Conservation (phyloP, 495 filamentous ascomycete genomes). For the Rhizodiscina lignyota region DNA sequence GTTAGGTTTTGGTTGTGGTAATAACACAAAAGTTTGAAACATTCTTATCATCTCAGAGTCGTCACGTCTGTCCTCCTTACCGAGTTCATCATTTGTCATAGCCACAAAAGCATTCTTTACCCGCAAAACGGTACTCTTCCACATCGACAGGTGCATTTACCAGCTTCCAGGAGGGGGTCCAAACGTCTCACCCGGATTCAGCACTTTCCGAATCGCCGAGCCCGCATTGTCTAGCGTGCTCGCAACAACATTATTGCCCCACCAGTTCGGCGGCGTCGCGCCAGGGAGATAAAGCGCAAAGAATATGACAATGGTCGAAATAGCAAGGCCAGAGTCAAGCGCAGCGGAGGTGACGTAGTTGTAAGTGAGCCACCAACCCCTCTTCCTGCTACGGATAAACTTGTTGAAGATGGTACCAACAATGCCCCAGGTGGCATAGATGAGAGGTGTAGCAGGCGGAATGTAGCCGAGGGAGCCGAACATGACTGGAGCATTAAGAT, state of each 20-base stretch:
- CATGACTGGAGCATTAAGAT: constrained; percentile 31
- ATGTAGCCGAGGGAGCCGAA: constrained; percentile 29
- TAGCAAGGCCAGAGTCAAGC: constrained; percentile 48
- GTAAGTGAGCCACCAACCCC: constrained; percentile 62
- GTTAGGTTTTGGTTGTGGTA: too few relatives aligned
- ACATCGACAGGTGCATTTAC: too few relatives aligned
- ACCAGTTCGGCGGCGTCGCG: too few relatives aligned
- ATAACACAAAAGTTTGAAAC: too few relatives aligned
- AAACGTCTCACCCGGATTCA: constrained; percentile 13
- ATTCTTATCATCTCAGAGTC: too few relatives aligned
- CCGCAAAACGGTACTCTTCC: too few relatives aligned
- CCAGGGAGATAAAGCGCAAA: constrained; percentile 41
- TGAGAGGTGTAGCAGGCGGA: constrained; percentile 36
- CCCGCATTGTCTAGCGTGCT: constrained; percentile 16
- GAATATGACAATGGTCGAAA: constrained; percentile 56
- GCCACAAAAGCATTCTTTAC: too few relatives aligned
- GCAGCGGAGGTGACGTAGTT: constrained; percentile 64
- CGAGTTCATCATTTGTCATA: too few relatives aligned
- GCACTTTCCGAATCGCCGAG: constrained; percentile 21
- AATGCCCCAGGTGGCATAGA: constrained; percentile 44
- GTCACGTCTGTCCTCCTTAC: too few relatives aligned
- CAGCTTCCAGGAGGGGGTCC: constrained; percentile 2
- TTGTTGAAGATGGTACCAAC: constrained; percentile 53
- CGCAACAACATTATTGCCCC: constrained; percentile 35
- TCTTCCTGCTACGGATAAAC: constrained; percentile 40